Base-by-base conservation (phyloP, 495 filamentous ascomycete species). In the Aspergillus conjunctus region DNA sequence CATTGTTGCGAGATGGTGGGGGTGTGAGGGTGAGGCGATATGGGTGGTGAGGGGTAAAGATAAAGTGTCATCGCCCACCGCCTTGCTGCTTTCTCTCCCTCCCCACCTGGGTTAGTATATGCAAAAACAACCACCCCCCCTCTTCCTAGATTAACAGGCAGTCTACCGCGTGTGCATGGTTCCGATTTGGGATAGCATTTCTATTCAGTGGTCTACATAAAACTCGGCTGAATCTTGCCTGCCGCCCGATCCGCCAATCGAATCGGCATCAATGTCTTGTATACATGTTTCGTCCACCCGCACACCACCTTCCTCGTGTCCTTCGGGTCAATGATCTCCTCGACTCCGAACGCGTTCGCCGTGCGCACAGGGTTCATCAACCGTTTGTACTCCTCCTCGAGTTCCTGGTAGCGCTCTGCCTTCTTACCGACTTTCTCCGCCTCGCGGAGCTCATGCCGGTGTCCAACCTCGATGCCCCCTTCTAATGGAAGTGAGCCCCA, bases 331-430 rank as follows among this genome's bases (percentile, higher is more conserved):
- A 87, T 83, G 21, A 87, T 85, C 66, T 88, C 84, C 68, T 88
- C 85, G 1, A 86, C 74, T 0, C 85, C 84, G 66, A 88, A 88
- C 7, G 83, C 78, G 72, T 86, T 86, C 11, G 85, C 85, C 41
- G 85, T 87, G 17, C 84, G 72, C 37, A 87, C 83, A 0, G 85
- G 85, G 58, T 86, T 88, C 83, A 87, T 88, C 58, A 87, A 58
- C 14, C 81, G 70, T 32, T 74, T 62, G 65, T 88, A 88, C 65
- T 84, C 82, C 30, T 81, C 78, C 45, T 86, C 83, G 22, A 87
- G 62, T 64, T 85, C 81, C 20, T 74, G 68, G 51, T 85, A 85
- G 20, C 74, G 55, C 56, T 78, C 78, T 26, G 82, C 76, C 54
- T 77, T 75, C 58, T 74, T 76, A 1, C 80, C 75, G 18, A 70